Conservation (phyloP, 495 filamentous ascomycete genomes). For the Penicillium canariense region DNA sequence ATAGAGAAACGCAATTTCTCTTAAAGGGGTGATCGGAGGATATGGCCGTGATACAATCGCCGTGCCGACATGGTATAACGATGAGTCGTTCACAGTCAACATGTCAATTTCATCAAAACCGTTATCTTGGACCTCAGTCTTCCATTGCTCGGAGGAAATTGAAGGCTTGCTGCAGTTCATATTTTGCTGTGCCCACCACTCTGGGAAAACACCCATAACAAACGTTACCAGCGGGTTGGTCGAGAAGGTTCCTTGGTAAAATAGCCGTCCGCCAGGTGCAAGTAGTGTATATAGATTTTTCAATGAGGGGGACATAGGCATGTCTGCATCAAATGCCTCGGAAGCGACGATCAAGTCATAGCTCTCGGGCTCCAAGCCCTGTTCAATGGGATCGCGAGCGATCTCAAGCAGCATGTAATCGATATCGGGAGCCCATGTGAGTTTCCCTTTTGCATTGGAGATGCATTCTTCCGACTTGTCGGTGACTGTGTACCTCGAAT, state of each 20-base stretch:
- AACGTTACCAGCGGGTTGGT: not conserved
- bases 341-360: constrained; percentile 6
- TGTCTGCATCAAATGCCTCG: not conserved
- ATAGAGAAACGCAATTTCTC: not conserved
- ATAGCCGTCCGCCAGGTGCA: not conserved
- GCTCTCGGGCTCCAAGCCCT: not conserved
- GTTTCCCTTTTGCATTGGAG: not conserved
- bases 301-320: not conserved
- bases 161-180: not conserved
- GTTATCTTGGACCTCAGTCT: not conserved
- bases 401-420: not conserved
- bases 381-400: not conserved
- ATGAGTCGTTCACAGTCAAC: not conserved
- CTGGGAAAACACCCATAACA: not conserved
- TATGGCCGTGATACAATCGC: not conserved
- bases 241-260: not conserved
- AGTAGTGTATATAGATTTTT: not conserved
- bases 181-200: not conserved
- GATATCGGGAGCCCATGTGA: not conserved
- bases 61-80: not conserved
- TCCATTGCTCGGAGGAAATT: not conserved
- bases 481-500: not conserved
- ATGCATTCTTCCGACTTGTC: not conserved
- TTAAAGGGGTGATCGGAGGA: not conserved
- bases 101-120: not conserved